Evolutionary conservation across 2,329 filamentous ascomycete genomes (phyloP).

Genomic region (Penicillium psychrosexuale): DNA sequence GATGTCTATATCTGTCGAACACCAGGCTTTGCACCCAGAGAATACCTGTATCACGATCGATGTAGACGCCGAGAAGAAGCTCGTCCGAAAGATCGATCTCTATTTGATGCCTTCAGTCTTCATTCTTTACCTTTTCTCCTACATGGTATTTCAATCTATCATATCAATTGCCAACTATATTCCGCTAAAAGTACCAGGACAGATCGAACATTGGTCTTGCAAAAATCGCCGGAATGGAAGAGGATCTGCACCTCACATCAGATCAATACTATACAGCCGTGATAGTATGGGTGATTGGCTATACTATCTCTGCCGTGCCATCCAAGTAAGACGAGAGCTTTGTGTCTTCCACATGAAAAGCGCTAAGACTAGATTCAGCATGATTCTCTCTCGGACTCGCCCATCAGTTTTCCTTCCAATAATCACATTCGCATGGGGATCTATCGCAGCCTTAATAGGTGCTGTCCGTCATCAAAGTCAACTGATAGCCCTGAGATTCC

Average conservation of each 20-base stretch:
- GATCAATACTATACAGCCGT: constrained; percentile 6
- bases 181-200: neutral
- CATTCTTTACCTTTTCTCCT: constrained; percentile 5
- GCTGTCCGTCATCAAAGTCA: neutral
- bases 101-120: constrained; percentile 5
- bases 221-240: constrained; percentile 6
- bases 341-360: neutral
- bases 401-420: constrained; percentile 4
- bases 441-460: constrained; percentile 1
- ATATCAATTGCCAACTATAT: neutral
- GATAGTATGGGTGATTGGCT: constrained; percentile 6
- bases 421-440: constrained; percentile 4
- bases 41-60: neutral
- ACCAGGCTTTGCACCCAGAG: neutral
- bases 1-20: neutral
- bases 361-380: neutral
- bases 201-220: constrained; percentile 6
- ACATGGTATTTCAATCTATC: neutral
- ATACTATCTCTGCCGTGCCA: constrained; percentile 1
- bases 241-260: neutral
- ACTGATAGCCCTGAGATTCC: neutral
- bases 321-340: neutral
- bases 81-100: constrained; percentile 6
- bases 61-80: neutral
- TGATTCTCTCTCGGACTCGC: constrained; percentile 1